Evolutionary conservation across 345 rosid genomes (phyloP).

Genomic region (Pistacia atlantica): DNA sequence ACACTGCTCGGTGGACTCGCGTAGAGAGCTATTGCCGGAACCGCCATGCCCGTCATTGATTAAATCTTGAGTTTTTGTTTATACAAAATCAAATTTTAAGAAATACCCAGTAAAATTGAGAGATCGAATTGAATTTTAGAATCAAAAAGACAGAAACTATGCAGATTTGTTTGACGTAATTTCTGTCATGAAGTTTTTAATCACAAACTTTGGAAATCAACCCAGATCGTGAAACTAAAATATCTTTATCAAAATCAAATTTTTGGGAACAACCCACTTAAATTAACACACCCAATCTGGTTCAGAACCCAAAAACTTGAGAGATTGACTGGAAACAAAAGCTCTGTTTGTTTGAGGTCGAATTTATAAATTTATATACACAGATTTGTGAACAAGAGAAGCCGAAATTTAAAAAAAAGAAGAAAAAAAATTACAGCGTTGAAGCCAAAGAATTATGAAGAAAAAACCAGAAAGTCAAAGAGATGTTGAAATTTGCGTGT

Average conservation of each 20-base stretch:
- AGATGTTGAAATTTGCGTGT: slow-evolving; percentile 9
- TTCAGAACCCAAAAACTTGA: not conserved
- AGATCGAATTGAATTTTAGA: not conserved
- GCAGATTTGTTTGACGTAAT: no score
- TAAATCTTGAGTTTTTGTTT: not conserved
- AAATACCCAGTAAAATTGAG: not conserved
- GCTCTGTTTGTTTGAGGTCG: not conserved
- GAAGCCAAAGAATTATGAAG: not conserved
- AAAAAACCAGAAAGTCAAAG: slow-evolving; percentile 21
- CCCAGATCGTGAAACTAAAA: slow-evolving; percentile 28
- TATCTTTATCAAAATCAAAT: slow-evolving; percentile 10
- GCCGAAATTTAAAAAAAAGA: not conserved
- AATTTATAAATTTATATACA: not conserved
- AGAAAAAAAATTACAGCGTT: slow-evolving; percentile 17
- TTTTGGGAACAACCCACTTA: slow-evolving; percentile 18
- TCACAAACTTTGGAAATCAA: not conserved
- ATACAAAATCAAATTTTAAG: not conserved
- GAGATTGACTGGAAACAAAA: not conserved
- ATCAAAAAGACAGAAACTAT: not conserved
- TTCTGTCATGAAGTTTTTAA: not conserved
- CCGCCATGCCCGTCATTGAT: slow-evolving; percentile 53
- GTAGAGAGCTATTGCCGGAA: slow-evolving; percentile 79
- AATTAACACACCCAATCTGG: slow-evolving; percentile 16
- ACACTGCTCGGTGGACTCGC: slow-evolving; percentile 80
- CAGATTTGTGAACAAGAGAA: slow-evolving; percentile 16